phyloP scores from a whole-genome alignment of 2,329 filamentous ascomycete species.

The Fusarium verticillioides region DNA sequence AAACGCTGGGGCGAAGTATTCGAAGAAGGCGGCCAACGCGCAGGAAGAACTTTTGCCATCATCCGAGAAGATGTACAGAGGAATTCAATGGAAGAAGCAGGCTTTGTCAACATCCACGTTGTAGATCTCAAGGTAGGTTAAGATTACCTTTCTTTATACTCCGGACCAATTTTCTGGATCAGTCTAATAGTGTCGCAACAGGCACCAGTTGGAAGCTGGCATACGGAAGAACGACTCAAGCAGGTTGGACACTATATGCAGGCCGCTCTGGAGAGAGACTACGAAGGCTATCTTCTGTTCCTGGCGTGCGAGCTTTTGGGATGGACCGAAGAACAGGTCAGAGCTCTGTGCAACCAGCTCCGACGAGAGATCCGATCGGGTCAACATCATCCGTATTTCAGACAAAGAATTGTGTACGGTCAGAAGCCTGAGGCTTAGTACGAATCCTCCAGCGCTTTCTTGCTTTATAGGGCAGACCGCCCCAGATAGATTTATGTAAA shows the following conservation, averaged over 20 bases:
- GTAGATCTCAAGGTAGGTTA: slow-evolving; percentile 6
- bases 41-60: slow-evolving; percentile 3
- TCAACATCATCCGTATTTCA: slow-evolving; percentile 17
- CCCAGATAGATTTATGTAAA: not conserved
- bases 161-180: rapidly evolving
- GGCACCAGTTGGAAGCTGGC: slow-evolving; percentile 11
- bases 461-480: not conserved
- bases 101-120: slow-evolving; percentile 6
- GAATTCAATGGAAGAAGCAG: slow-evolving; percentile 6
- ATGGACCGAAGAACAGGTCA: slow-evolving; percentile 3
- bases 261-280: slow-evolving; percentile 12
- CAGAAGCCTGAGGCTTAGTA: not conserved
- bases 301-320: slow-evolving; percentile 9
- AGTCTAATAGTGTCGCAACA: not conserved
- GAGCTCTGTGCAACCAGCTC: not conserved
- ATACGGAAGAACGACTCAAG: not conserved
- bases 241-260: slow-evolving; percentile 10
- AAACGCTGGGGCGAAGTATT: slow-evolving; percentile 10
- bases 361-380: slow-evolving; percentile 6
- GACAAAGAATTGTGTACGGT: slow-evolving; percentile 16
- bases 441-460: rapidly evolving
- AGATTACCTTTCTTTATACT: no score
- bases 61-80: slow-evolving; percentile 5
- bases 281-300: slow-evolving; percentile 13
- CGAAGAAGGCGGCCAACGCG: not conserved